Conservation (phyloP, 805 yeast genomes). For the Schwanniomyces occidentalis region DNA sequence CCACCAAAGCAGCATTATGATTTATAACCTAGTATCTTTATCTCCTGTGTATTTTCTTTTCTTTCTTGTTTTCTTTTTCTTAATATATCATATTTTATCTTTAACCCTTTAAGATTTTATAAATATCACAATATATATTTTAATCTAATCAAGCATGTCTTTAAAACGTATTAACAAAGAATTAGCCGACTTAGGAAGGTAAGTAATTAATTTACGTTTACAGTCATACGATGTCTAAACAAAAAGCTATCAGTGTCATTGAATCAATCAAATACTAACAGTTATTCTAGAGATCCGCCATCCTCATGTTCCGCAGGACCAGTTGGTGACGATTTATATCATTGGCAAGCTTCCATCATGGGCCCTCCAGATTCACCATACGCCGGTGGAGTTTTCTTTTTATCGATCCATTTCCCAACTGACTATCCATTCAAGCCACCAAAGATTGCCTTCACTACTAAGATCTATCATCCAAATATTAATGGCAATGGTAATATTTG, state of each 20-base stretch:
- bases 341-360: constrained; percentile 99
- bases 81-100: neutral
- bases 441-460: constrained; percentile 82
- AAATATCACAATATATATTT: constrained; percentile 3
- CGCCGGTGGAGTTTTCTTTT: constrained; percentile 92
- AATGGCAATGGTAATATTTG: constrained; percentile 95
- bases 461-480: constrained; percentile 96
- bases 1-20: too few relatives aligned
- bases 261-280: constrained; percentile 13
- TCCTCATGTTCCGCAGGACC: constrained; percentile 99
- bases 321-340: constrained; percentile 95
- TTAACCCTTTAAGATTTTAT: neutral
- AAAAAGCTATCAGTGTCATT: neutral
- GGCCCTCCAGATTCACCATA: constrained; percentile 95
- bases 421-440: constrained; percentile 99
- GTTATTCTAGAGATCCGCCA: constrained; percentile 84
- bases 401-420: constrained; percentile 96
- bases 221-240: neutral
- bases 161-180: constrained; percentile 95
- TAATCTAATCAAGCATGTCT: constrained; percentile 55
- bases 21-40: too few relatives aligned
- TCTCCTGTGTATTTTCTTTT: neutral
- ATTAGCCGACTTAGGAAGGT: constrained; percentile 91
- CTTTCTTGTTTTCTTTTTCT: neutral
- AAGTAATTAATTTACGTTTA: too few relatives aligned